Evolutionary conservation across 768 basidiomycete genomes (phyloP).

Genomic region (Boletus reticuloceps): DNA sequence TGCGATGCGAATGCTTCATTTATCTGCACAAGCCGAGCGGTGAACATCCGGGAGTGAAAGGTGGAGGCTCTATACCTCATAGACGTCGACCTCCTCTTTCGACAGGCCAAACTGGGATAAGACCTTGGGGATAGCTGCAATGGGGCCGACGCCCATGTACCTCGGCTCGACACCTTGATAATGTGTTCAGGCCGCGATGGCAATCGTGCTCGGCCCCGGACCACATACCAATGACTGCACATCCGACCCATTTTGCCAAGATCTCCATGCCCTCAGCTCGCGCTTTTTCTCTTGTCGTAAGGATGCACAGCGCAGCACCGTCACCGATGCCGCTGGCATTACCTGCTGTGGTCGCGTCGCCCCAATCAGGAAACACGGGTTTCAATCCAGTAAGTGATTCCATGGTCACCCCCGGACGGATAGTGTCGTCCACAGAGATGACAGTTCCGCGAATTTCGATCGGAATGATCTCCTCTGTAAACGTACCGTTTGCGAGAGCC

Average conservation of each 20-base stretch:
- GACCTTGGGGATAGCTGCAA: slow-evolving; percentile 68
- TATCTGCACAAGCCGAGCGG: slow-evolving; percentile 44
- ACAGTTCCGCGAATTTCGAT: slow-evolving; percentile 67
- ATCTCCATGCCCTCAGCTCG: slow-evolving; percentile 75
- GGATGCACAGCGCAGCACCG: slow-evolving; percentile 81
- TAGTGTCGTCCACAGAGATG: slow-evolving; percentile 80
- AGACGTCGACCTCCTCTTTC: slow-evolving; percentile 74
- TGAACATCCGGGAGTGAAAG: background rate
- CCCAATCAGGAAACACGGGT: slow-evolving; percentile 85
- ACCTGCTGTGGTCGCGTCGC: slow-evolving; percentile 72
- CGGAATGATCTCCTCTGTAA: slow-evolving; percentile 87
- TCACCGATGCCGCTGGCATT: slow-evolving; percentile 91
- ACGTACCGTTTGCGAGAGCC: slow-evolving; percentile 69
- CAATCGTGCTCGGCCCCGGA: background rate
- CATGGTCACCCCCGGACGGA: slow-evolving; percentile 76
- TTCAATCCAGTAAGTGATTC: slow-evolving; percentile 79
- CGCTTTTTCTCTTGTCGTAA: slow-evolving; percentile 79
- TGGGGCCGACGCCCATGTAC: slow-evolving; percentile 77
- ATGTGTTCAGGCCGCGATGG: slow-evolving; percentile 1
- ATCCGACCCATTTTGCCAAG: slow-evolving; percentile 79
- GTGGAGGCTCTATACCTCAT: slow-evolving; percentile 49
- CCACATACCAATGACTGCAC: slow-evolving; percentile 67
- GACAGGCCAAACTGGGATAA: slow-evolving; percentile 57
- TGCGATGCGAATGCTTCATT: slow-evolving; percentile 94
- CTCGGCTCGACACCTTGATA: slow-evolving; percentile 65